Evolutionary conservation across 1,139 yeast genomes (phyloP), one percentile per base, ranked within the genome.

Genomic region (Yamadazyma diospyri): DNA sequence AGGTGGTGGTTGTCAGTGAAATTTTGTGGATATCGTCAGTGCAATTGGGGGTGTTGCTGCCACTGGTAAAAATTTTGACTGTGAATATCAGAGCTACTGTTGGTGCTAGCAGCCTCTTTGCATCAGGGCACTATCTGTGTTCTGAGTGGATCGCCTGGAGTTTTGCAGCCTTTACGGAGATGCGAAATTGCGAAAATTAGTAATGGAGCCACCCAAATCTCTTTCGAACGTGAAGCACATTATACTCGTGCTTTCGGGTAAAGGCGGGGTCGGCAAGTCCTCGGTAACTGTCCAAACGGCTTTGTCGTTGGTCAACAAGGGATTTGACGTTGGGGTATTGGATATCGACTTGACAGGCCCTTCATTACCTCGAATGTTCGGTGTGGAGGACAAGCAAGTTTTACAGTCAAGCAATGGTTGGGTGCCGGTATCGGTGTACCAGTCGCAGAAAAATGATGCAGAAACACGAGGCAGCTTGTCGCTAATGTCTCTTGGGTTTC

Each of bases 291-390:
- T 97, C 0, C 98, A 94, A 54, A 69, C 89, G 1, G 97, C 97
- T 0, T 64, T 92, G 15, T 70, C 92, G 0, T 64, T 94, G 23
- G 87, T 78, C 5, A 62, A 71, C 20, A 64, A 75, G 51, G 94
- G 95, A 1, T 76, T 59, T 48, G 80, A 75, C 48, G 96, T 92
- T 10, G 99, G 98, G 2, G 95, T 92, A 0, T 61, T 94, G 24
- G 99, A 92, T 53, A 88, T 92, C 16, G 99, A 92, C 61, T 64
- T 94, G 32, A 94, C 98, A 0, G 99, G 99, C 0, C 99, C 99
- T 0, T 88, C 97, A 1, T 64, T 89, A 30, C 98, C 99, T 2
- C 69, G 98, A 33, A 88, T 94, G 95, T 87, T 94, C 61, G 97
- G 97, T 0, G 73, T 88, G 5, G 98, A 94, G 51, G 62, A 64